Evolutionary conservation across 2,329 filamentous ascomycete species (phyloP).

Genomic region (Sporothrix pseudoabietina): DNA sequence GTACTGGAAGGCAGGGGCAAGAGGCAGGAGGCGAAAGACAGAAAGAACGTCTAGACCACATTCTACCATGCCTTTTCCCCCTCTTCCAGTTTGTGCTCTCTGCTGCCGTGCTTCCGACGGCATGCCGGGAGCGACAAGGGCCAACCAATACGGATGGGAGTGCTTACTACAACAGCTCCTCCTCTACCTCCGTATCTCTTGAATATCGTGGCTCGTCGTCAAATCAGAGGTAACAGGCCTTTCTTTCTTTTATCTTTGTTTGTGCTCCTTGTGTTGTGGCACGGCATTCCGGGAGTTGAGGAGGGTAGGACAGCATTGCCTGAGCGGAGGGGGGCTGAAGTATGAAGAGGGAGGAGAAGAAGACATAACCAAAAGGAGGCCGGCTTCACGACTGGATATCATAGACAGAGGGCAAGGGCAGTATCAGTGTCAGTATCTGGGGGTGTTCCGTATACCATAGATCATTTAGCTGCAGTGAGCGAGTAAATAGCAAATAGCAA

Average conservation of each 20-base stretch:
- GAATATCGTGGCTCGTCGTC: conserved; percentile 3
- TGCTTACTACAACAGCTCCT: background rate
- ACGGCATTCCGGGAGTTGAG: background rate
- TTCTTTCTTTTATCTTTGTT: background rate
- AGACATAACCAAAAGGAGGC: background rate
- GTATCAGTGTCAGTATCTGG: background rate
- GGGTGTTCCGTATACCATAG: conserved; percentile 1
- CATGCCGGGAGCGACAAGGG: background rate
- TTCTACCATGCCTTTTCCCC: background rate
- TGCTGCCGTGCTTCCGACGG: conserved; percentile 15
- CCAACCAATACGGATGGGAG: background rate
- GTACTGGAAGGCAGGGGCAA: background rate
- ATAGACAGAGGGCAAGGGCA: background rate
- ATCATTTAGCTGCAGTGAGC: conserved; percentile 12
- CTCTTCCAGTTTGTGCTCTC: background rate
- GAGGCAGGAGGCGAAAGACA: background rate
- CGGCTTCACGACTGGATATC: background rate
- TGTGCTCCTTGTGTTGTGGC: background rate
- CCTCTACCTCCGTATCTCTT: too few species aligned
- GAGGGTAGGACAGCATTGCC: background rate
- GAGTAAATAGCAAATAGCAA: background rate
- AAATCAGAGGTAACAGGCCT: background rate
- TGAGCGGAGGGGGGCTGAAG: background rate
- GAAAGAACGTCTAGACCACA: background rate
- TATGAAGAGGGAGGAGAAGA: background rate